Conservation (phyloP, 495 filamentous ascomycete species). For the Neurospora tetraspora region DNA sequence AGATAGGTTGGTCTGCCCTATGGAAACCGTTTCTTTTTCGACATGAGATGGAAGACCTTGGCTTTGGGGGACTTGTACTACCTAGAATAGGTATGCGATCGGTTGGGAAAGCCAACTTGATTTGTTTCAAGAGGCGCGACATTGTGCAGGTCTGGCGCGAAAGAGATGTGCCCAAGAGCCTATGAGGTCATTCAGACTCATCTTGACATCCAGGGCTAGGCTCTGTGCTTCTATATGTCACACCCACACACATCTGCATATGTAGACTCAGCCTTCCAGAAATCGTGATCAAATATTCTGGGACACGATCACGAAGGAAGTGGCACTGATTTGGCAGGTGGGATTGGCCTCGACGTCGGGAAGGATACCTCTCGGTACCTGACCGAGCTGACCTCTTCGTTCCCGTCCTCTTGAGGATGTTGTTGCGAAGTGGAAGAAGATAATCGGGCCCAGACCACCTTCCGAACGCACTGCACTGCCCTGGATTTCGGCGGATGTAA, state of each 20-base stretch:
- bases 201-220: not conserved
- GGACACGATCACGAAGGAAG: not conserved
- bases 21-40: not conserved
- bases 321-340: not conserved
- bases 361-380: not conserved
- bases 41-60: not conserved
- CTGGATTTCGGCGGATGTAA: not conserved
- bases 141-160: not conserved
- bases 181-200: not conserved
- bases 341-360: not conserved
- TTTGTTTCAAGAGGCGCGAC: not conserved
- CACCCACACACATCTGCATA: not conserved
- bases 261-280: not conserved
- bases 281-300: not conserved
- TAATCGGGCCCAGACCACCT: not conserved
- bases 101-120: not conserved
- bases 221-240: not conserved
- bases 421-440: not conserved
- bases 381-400: not conserved
- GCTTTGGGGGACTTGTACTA: too few relatives aligned
- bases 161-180: not conserved
- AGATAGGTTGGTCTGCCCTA: not conserved
- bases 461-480: not conserved
- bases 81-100: too few relatives aligned
- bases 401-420: not conserved